Evolutionary conservation across 2,329 filamentous ascomycete species (phyloP), one percentile per base, ranked within the genome.

Genomic region (Botrytis galanthina): DNA sequence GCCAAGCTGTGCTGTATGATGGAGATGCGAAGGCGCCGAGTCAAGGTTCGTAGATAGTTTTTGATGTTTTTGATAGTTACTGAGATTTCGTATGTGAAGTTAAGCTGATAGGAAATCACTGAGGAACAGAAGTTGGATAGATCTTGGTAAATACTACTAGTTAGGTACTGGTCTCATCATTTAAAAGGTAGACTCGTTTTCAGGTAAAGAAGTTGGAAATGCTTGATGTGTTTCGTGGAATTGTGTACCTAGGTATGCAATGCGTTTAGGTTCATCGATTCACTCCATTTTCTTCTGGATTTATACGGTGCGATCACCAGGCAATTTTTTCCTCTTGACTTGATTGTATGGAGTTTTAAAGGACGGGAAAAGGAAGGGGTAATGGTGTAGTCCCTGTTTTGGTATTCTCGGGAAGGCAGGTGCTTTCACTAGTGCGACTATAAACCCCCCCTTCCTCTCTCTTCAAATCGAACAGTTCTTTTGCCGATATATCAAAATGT

Each of bases 101-200:
- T 16, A 9, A 32, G 29, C n/a, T 18, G 9, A 8, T 1, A 2
- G 26, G 26, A 8, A 12, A 29, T 29, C 6, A 57, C 6, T 57
- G 51, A 29, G 26, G 18, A 57, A 4, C 26, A 9, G 6, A 29
- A 29, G 12, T 18, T 54, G 7, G 35, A 61, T 14, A 9, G 35
- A 61, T 18, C 3, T 3, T 37, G 14, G 3, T 18, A 8, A 29
- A 29, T n/a, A 7, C n/a, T n/a, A n/a, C n/a, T n/a, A n/a, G n/a
- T n/a, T n/a, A n/a, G n/a, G n/a, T n/a, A n/a, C 4, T 18, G 14
- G 29, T 29, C n/a, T 18, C 3, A 0, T 32, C n/a, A 29, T 1
- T 16, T 18, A 3, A 16, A 32, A 57, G n/a, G n/a, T 16, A 18
- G 6, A 57, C n/a, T 57, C 0, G n/a, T n/a, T 29, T n/a, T 4